Conservation (phyloP, 2,329 filamentous ascomycete genomes). For the Endoconidiophora laricicola region DNA sequence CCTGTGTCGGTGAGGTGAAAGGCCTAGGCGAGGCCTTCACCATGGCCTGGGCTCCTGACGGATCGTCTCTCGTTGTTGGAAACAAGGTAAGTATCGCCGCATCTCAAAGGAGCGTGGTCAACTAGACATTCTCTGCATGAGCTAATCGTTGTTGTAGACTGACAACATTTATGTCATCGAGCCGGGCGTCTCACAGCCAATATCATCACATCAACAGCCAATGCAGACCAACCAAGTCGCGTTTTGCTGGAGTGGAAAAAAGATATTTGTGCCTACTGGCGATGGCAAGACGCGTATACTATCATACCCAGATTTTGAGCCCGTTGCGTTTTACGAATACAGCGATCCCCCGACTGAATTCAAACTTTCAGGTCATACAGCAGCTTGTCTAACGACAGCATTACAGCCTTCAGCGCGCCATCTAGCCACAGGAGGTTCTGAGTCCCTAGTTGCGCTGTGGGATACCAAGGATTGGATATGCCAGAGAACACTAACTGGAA, state of each 20-base stretch:
- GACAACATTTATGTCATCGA: slow-evolving; percentile 47
- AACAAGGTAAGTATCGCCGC: slow-evolving; percentile 40
- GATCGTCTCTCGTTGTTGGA: slow-evolving; percentile 52
- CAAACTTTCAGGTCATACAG: slow-evolving; percentile 54
- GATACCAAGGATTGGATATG: slow-evolving; percentile 66
- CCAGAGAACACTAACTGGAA: slow-evolving; percentile 50
- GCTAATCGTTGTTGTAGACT: slow-evolving; percentile 25
- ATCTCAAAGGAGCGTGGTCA: no score
- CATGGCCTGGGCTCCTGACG: slow-evolving; percentile 58
- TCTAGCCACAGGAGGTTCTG: slow-evolving; percentile 58
- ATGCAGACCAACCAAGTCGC: slow-evolving; percentile 55
- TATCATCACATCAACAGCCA: slow-evolving; percentile 42
- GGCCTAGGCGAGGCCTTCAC: slow-evolving; percentile 51
- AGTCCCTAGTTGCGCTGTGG: slow-evolving; percentile 62
- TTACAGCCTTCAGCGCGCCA: slow-evolving; percentile 55
- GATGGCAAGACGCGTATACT: slow-evolving; percentile 57
- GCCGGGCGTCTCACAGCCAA: slow-evolving; percentile 36
- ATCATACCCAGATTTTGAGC: slow-evolving; percentile 47
- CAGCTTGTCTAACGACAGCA: slow-evolving; percentile 50
- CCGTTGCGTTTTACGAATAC: slow-evolving; percentile 32
- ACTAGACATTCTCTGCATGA: no score
- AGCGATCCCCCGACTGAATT: slow-evolving; percentile 34
- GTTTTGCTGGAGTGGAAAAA: slow-evolving; percentile 57
- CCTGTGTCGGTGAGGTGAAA: slow-evolving; percentile 52
- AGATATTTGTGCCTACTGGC: slow-evolving; percentile 53